Evolutionary conservation across 2,329 filamentous ascomycete genomes (phyloP).

Genomic region (Fusarium nematophilum): DNA sequence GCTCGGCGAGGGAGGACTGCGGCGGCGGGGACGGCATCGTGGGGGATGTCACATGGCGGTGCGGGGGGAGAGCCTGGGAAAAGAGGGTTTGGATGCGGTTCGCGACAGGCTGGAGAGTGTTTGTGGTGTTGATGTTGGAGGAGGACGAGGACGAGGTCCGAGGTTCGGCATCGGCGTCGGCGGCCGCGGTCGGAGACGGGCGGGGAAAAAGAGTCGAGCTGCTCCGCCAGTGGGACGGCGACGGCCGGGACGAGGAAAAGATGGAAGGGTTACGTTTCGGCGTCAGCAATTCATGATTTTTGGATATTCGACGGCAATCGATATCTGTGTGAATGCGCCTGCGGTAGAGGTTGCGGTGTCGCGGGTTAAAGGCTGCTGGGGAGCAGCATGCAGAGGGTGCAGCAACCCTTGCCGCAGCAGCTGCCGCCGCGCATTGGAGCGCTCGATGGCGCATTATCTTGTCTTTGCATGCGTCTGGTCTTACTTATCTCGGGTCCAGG

Average conservation of each 20-base stretch:
- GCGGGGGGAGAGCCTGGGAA: neutral
- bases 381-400: neutral
- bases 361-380: neutral
- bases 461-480: neutral
- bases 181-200: constrained; percentile 17
- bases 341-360: no score
- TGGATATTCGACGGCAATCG: neutral
- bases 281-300: neutral
- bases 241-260: neutral
- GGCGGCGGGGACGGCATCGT: constrained; percentile 1
- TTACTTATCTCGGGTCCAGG: no score
- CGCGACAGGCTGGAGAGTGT: neutral
- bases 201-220: constrained; percentile 15
- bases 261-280: neutral
- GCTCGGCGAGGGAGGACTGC: constrained; percentile 19
- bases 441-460: neutral
- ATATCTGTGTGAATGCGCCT: constrained; percentile 1
- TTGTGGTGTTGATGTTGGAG: neutral
- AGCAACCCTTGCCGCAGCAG: constrained; percentile 10
- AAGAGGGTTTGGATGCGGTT: no score
- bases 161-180: neutral
- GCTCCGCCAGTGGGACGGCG: constrained; percentile 10
- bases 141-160: no score
- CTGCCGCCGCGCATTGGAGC: constrained; percentile 1
- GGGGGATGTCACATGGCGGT: constrained; percentile 7